Evolutionary conservation across 306 rosid species (phyloP).

Genomic region (Cicer yamashitae): DNA sequence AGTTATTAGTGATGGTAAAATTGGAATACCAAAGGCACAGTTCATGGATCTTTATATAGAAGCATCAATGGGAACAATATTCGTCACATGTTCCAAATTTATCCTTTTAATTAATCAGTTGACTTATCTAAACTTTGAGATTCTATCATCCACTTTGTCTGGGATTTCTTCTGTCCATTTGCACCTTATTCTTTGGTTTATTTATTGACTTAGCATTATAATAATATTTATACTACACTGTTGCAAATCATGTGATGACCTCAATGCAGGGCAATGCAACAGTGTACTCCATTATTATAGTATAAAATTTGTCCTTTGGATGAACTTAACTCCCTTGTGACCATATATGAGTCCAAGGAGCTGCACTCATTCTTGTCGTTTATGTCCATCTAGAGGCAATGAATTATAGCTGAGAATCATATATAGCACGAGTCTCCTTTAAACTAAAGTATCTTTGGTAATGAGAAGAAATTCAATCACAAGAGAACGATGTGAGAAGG

Average conservation of each 20-base stretch:
- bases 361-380: conserved; percentile 29
- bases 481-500: too few relatives aligned
- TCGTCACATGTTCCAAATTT: conserved; percentile 40
- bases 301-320: conserved; percentile 39
- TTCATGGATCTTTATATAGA: not conserved
- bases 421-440: not conserved
- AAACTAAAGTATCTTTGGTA: too few relatives aligned
- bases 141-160: conserved; percentile 30
- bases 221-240: not conserved
- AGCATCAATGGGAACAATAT: conserved; percentile 29
- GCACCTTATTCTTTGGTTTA: conserved; percentile 1
- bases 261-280: not conserved
- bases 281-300: conserved; percentile 23
- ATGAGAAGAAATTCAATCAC: too few relatives aligned
- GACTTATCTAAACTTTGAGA: conserved; percentile 15
- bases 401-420: conserved; percentile 27
- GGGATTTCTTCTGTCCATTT: conserved; percentile 21
- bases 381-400: conserved; percentile 10
- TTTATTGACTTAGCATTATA: not conserved
- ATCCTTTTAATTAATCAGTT: conserved; percentile 16
- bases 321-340: conserved; percentile 34
- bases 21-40: not conserved
- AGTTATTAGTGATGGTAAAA: not conserved
- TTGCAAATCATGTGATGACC: conserved; percentile 48
- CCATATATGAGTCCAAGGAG: conserved; percentile 41